These are phyloP conservation scores for Collybiopsis confluens DNA, from an alignment of 768 basidiomycete species.

Conservation along the genomic window DNA sequence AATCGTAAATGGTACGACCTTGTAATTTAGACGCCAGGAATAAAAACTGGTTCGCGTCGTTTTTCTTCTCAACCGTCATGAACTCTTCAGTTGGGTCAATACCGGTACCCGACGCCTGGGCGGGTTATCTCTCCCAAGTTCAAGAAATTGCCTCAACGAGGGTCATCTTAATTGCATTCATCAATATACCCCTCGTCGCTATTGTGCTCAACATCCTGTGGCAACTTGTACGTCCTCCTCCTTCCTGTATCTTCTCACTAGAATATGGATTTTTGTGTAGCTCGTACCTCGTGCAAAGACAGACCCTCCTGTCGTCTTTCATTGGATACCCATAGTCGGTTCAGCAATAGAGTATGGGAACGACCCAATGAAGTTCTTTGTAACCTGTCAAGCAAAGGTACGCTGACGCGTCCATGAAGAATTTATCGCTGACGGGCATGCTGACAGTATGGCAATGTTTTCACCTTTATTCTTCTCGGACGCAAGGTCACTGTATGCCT, in stretches of 20 bases:
- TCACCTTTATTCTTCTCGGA: conserved; percentile 90
- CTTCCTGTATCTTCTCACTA: not conserved
- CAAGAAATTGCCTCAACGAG: conserved; percentile 35
- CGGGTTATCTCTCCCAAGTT: conserved; percentile 38
- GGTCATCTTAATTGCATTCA: conserved; percentile 37
- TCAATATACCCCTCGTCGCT: conserved; percentile 66
- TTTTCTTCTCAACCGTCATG: conserved; percentile 25
- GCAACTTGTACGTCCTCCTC: conserved; percentile 59
- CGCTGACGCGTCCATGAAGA: conserved; percentile 9
- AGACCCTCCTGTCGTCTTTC: conserved; percentile 88
- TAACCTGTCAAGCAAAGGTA: conserved; percentile 74
- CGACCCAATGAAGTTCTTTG: conserved; percentile 89
- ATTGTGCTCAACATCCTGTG: conserved; percentile 71
- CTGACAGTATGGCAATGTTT: conserved; percentile 88
- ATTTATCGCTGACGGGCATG: not conserved
- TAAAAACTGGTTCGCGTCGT: not conserved
- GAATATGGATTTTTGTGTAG: conserved; percentile 29
- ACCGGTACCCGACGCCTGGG: conserved; percentile 31
- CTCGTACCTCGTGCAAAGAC: conserved; percentile 63
- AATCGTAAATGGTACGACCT: conserved; percentile 24
- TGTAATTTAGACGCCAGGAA: conserved; percentile 11
- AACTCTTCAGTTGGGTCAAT: not conserved
- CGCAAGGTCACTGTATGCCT: conserved; percentile 88
- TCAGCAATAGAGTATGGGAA: conserved; percentile 88
- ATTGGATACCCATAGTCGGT: conserved; percentile 86